phyloP scores from a whole-genome alignment of 2,329 filamentous ascomycete species.

The Metarhizium brunneum region DNA sequence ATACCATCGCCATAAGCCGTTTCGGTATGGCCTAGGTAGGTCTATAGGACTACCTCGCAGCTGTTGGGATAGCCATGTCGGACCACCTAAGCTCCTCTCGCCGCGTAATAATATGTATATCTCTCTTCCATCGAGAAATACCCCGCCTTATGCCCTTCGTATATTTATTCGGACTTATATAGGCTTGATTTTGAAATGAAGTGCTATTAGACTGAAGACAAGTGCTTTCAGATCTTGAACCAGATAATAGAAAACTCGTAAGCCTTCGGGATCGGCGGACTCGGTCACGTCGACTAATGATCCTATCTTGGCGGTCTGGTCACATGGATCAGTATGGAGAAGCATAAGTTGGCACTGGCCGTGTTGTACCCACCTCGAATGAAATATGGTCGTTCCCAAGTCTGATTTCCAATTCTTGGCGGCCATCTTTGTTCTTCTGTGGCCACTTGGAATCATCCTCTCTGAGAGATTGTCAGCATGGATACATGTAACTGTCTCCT shows the following conservation, averaged over 20 bases:
- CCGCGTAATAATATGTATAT: not conserved
- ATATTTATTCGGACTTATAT: conserved; percentile 39
- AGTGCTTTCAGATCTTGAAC: conserved; percentile 95
- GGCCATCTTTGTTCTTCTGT: conserved; percentile 97
- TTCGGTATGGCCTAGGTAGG: not conserved
- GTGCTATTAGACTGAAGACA: conserved; percentile 88
- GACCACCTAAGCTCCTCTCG: not conserved
- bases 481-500: not conserved
- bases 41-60: no score
- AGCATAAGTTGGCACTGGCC: not conserved
- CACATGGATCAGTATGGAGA: not conserved
- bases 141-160: not conserved
- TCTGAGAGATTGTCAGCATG: conserved; percentile 33
- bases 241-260: conserved; percentile 96
- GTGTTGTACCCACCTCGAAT: conserved; percentile 63
- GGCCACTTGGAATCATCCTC: conserved; percentile 99
- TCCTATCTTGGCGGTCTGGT: conserved; percentile 91
- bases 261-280: conserved; percentile 87
- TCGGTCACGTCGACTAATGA: conserved; percentile 95
- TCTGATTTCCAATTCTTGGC: conserved; percentile 92
- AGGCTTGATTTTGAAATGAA: conserved; percentile 94
- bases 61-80: not conserved
- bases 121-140: not conserved
- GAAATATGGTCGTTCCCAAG: conserved; percentile 94
- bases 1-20: not conserved